Conservation (phyloP, 2,329 filamentous ascomycete species). For the Nemania serpens region DNA sequence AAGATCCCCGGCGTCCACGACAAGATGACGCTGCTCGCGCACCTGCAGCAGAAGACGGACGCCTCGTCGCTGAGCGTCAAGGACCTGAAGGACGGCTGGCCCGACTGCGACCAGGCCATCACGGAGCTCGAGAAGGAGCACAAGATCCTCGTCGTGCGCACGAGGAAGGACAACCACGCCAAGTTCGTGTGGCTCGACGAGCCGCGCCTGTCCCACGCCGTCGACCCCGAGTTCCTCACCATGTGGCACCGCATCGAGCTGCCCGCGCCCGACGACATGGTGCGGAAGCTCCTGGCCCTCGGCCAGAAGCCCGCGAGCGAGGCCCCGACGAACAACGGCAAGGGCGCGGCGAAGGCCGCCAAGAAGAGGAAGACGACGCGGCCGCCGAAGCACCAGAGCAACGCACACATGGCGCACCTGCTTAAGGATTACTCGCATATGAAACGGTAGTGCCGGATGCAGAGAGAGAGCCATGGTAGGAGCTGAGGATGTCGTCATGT, state of each 20-base stretch:
- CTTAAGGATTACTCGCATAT: conserved; percentile 59
- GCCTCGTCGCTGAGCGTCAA: conserved; percentile 82
- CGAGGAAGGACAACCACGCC: conserved; percentile 89
- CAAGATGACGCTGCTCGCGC: conserved; percentile 75
- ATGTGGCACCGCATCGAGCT: conserved; percentile 84
- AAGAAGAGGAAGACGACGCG: conserved; percentile 77
- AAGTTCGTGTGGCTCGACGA: conserved; percentile 90
- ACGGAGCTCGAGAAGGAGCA: conserved; percentile 77
- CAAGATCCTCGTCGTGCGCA: conserved; percentile 81
- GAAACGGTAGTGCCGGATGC: conserved; percentile 20
- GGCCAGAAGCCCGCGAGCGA: conserved; percentile 86
- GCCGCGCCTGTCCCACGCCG: conserved; percentile 71
- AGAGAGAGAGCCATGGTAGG: too few relatives aligned
- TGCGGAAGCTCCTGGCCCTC: conserved; percentile 74
- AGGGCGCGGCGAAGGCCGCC: conserved; percentile 58
- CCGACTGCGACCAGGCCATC: conserved; percentile 78
- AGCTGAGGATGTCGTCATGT: too few relatives aligned
- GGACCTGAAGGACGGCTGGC: conserved; percentile 96
- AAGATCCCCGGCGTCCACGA: conserved; percentile 79
- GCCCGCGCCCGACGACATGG: conserved; percentile 73
- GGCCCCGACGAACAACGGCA: conserved; percentile 65
- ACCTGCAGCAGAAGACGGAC: conserved; percentile 80
- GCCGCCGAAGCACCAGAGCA: conserved; percentile 77
- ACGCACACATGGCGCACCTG: conserved; percentile 82
- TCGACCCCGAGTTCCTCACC: conserved; percentile 81